Conservation (phyloP, 768 basidiomycete genomes). For the Termitomyces sp. region DNA sequence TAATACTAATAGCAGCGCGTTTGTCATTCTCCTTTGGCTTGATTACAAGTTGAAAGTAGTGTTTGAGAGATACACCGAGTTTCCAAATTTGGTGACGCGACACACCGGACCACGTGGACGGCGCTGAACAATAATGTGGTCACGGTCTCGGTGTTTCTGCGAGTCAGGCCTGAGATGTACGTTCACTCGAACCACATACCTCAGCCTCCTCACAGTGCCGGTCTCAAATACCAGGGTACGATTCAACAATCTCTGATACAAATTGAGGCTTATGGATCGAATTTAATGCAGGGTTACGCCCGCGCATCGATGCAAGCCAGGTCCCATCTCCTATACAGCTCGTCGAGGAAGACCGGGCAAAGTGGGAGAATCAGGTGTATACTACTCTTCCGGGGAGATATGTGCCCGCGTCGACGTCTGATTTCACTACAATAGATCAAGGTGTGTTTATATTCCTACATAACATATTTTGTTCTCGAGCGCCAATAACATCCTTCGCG, state of each 20-base stretch:
- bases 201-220: conserved; percentile 69
- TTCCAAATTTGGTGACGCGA: no score
- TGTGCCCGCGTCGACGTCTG: conserved; percentile 82
- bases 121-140: neutral
- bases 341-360: conserved; percentile 73
- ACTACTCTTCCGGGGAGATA: conserved; percentile 54
- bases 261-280: conserved; percentile 8
- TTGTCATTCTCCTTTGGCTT: no score
- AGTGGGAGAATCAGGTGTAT: conserved; percentile 73
- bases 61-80: no score
- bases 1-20: no score
- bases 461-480: no score
- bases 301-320: conserved; percentile 82
- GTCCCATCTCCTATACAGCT: conserved; percentile 88
- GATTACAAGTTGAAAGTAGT: no score
- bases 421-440: conserved; percentile 90
- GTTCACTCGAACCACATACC: conserved; percentile 52
- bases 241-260: neutral
- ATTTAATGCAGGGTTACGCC: conserved; percentile 57
- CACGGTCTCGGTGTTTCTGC: neutral
- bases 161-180: conserved; percentile 29
- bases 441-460: conserved; percentile 30
- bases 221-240: conserved; percentile 46
- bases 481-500: no score
- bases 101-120: neutral